Evolutionary conservation across 1,284 basidiomycete species (phyloP), one percentile per base, ranked within the genome.

Genomic region (Coniferiporia weirii): DNA sequence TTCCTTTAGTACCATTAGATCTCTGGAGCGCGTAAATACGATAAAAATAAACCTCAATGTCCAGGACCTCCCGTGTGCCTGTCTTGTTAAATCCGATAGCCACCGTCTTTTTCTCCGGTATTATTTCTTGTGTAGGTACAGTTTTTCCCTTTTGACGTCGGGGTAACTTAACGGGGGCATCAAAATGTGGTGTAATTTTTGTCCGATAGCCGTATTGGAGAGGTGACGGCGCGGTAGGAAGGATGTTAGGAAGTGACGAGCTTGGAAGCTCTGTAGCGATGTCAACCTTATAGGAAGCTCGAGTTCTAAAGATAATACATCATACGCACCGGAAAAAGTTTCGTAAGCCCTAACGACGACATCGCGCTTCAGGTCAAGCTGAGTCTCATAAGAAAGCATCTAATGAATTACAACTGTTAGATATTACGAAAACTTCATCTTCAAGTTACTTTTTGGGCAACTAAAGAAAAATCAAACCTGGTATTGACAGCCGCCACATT

Each of bases 131-230:
- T 36, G 65, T 19, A 17, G 35, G 20, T 15, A 15, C 35, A 19
- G 32, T 69, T 67, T 56, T 70, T 63, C 68, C 71, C 69, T 66
- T 78, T 74, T 52, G 76, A 72, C 58, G 72, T 70, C 68, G 60
- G 22, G 65, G 61, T 17, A 59, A 61, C 56, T 82, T 87, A 0
- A 85, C 83, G 1, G 93, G 86, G 0, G 88, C 82, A 48, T 97
- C 91, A 66, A 98, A 99, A 71, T 99, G 96, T 0, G 96, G 96
- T 0, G 96, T 98, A 51, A 99, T 87, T 75, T 99, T 99, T 0
- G 97, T 99, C 20, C 96, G 85, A 71, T 99, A 99, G 49, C 81
- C 83, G 73, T 96, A 98, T 64, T 96, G 87, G 53, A 90, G 75
- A 0, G 96, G 97, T 0, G 91, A 95, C 5, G 84, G 82, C 15